Percentiles rank a stretch among this genome's conserved stretches.
These are phyloP conservation scores for Candida alai DNA, from an alignment of 805 yeast species.

Conservation along the genomic window DNA sequence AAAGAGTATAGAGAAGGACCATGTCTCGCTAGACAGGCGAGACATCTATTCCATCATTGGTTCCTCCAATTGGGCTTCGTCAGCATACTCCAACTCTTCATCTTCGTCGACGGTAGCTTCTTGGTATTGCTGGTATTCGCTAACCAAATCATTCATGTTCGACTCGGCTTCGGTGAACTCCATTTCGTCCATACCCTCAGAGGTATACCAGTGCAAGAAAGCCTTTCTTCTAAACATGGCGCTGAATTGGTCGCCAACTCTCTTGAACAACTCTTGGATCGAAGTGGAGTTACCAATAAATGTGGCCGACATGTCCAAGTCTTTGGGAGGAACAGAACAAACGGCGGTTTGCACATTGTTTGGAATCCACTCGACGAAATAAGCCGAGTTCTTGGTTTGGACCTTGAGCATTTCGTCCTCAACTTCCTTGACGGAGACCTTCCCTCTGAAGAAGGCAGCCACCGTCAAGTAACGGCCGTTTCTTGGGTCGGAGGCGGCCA, in stretches of 20 bases:
- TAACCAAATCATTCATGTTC: constrained; percentile 82
- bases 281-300: constrained; percentile 92
- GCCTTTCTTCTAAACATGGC: constrained; percentile 94
- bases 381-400: constrained; percentile 74
- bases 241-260: constrained; percentile 85
- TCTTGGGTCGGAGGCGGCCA: constrained; percentile 93
- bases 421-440: constrained; percentile 87
- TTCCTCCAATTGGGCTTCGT: constrained; percentile 59
- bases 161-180: constrained; percentile 94
- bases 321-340: constrained; percentile 86
- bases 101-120: constrained; percentile 67
- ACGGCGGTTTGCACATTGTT: constrained; percentile 92
- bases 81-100: constrained; percentile 69
- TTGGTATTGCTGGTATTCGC: constrained; percentile 90
- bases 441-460: constrained; percentile 92
- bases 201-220: constrained; percentile 93
- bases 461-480: constrained; percentile 89
- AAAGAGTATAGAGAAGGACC: constrained; percentile 4
- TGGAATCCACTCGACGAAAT: constrained; percentile 95
- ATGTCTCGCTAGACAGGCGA: constrained; percentile 3
- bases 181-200: constrained; percentile 94
- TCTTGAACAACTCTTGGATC: constrained; percentile 83
- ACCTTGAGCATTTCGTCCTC: constrained; percentile 89
- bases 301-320: constrained; percentile 84
- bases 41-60: constrained; percentile 35